phyloP scores from a whole-genome alignment of 768 basidiomycete species.

The Xerocomus brunneocitrinus region DNA sequence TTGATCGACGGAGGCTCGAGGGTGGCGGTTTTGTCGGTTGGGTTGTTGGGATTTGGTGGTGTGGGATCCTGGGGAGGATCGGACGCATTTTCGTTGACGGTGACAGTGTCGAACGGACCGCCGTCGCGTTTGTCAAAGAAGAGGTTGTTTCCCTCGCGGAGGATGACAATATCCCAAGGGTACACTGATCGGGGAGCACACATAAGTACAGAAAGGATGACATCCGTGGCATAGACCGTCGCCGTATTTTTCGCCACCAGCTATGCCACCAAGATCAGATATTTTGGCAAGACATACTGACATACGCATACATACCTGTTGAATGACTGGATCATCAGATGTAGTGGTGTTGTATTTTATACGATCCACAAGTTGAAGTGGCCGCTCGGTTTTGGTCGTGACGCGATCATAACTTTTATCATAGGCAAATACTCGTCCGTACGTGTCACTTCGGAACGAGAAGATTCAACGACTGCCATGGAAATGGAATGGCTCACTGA shows the following conservation, averaged over 20 bases:
- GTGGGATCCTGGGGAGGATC: conserved; percentile 87
- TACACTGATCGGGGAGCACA: conserved; percentile 92
- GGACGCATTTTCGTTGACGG: conserved; percentile 96
- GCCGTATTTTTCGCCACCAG: conserved; percentile 78
- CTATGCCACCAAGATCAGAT: conserved; percentile 36
- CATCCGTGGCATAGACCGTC: conserved; percentile 89
- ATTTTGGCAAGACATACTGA: background rate
- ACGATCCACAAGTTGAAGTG: conserved; percentile 88
- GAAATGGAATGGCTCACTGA: conserved; percentile 36
- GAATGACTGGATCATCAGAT: conserved; percentile 95
- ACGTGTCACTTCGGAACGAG: conserved; percentile 54
- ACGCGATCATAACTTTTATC: conserved; percentile 95
- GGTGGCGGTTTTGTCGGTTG: conserved; percentile 53
- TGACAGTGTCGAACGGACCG: conserved; percentile 94
- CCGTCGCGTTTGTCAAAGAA: conserved; percentile 98
- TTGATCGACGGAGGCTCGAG: conserved; percentile 85
- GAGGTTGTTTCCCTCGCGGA: conserved; percentile 87
- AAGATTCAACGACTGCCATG: conserved; percentile 6
- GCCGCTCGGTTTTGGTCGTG: conserved; percentile 87
- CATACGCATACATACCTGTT: conserved; percentile 51
- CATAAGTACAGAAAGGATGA: conserved; percentile 94
- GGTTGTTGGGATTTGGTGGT: conserved; percentile 75
- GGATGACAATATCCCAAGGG: conserved; percentile 97
- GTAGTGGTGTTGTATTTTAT: conserved; percentile 98
- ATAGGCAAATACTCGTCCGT: conserved; percentile 89